phyloP scores from a whole-genome alignment of 306 rosid species.

The Alnus rubra region DNA sequence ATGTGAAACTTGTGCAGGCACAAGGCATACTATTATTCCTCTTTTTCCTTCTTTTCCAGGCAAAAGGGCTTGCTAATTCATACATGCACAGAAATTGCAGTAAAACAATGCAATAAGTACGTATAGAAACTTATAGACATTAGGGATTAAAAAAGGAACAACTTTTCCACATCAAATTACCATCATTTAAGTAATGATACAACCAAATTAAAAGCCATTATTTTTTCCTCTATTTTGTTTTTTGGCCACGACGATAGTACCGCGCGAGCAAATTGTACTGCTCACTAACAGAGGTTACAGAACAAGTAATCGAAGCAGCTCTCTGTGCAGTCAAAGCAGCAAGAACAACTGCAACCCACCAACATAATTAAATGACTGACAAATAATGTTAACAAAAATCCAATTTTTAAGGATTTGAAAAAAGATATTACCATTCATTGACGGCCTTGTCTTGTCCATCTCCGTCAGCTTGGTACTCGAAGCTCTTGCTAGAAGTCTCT shows the following conservation, averaged over 20 bases:
- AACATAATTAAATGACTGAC: not conserved
- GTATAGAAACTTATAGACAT: not conserved
- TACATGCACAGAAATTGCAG: not conserved
- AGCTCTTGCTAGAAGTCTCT: constrained; percentile 39
- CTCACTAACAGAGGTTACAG: constrained; percentile 43
- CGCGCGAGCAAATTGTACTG: not conserved
- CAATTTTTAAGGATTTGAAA: not conserved
- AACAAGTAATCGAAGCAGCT: constrained; percentile 55
- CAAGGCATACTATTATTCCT: not conserved
- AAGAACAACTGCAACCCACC: constrained; percentile 59
- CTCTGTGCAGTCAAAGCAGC: constrained; percentile 56
- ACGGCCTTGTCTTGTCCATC: constrained; percentile 51
- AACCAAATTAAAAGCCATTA: not conserved
- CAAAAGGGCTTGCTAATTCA: too few species aligned
- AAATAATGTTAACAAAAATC: not conserved
- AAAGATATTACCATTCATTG: constrained; percentile 48
- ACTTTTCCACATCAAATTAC: not conserved
- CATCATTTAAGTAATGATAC: not conserved
- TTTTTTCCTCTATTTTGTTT: not conserved
- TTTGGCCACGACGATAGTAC: not conserved
- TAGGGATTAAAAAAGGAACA: not conserved
- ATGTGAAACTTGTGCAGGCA: not conserved
- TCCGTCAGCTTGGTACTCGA: constrained; percentile 19
- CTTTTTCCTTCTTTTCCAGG: not conserved
- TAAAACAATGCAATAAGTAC: not conserved